Conservation (phyloP, 2,329 filamentous ascomycete species). For the Fonsecaea pugnacius region DNA sequence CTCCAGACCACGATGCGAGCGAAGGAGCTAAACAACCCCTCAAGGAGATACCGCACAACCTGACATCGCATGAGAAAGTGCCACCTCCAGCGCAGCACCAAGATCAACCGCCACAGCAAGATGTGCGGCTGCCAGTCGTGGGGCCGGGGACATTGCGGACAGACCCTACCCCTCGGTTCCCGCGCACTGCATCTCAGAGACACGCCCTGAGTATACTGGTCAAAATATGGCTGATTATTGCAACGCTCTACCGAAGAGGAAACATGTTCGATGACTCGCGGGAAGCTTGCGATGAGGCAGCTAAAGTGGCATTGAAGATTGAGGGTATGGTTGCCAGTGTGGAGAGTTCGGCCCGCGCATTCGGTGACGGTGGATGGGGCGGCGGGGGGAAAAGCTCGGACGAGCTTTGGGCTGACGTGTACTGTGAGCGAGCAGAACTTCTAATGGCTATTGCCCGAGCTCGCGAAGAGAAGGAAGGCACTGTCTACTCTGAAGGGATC, state of each 20-base stretch:
- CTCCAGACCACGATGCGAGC: conserved; percentile 25
- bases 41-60: conserved; percentile 42
- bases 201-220: conserved; percentile 66
- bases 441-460: conserved; percentile 61
- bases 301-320: conserved; percentile 72
- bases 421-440: conserved; percentile 74
- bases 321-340: conserved; percentile 69
- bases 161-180: conserved; percentile 53
- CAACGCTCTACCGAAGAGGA: conserved; percentile 83
- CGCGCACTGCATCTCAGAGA: conserved; percentile 56
- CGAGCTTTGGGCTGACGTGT: conserved; percentile 82
- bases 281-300: conserved; percentile 79
- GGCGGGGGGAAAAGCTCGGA: conserved; percentile 79
- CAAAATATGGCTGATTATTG: conserved; percentile 87
- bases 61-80: conserved; percentile 42
- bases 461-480: conserved; percentile 32
- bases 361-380: conserved; percentile 69
- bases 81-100: conserved; percentile 44
- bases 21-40: conserved; percentile 29
- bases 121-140: conserved; percentile 46
- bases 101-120: conserved; percentile 51
- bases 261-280: conserved; percentile 77
- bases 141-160: conserved; percentile 36
- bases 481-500: conserved; percentile 44
- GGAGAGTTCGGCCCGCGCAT: conserved; percentile 64